Conservation (phyloP, 768 basidiomycete genomes). For the Punctularia strigosozonata region DNA sequence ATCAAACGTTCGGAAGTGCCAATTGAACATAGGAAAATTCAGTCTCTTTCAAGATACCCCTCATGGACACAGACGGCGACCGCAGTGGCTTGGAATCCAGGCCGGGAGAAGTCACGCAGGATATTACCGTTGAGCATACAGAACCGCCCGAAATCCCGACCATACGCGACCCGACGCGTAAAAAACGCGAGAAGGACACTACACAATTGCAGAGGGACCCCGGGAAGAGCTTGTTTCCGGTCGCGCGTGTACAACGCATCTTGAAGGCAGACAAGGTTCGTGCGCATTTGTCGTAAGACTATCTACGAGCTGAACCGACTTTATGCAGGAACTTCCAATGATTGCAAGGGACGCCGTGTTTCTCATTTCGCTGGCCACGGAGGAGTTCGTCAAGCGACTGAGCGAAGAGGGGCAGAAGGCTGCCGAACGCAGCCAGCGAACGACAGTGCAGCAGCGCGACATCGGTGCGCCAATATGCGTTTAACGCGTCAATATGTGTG, state of each 20-base stretch:
- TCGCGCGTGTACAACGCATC: constrained; percentile 72
- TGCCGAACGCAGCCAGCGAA: constrained; percentile 59
- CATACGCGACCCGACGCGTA: background rate
- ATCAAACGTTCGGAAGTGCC: too few species aligned
- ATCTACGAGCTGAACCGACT: background rate
- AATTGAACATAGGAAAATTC: too few species aligned
- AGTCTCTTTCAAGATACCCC: too few species aligned
- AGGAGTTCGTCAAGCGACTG: constrained; percentile 76
- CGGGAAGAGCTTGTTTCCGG: constrained; percentile 68
- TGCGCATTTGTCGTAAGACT: constrained; percentile 1
- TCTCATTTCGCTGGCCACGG: constrained; percentile 73
- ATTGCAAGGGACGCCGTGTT: constrained; percentile 70
- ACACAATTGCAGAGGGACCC: constrained; percentile 18
- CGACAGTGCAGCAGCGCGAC: constrained; percentile 71
- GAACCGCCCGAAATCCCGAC: too few species aligned
- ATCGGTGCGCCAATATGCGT: constrained; percentile 38
- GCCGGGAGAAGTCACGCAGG: too few species aligned
- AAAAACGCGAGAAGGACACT: background rate
- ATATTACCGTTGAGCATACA: too few species aligned
- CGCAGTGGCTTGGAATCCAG: too few species aligned
- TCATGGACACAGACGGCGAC: too few species aligned
- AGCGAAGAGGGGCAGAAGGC: constrained; percentile 59
- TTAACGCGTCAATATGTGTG: too few species aligned
- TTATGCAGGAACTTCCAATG: constrained; percentile 56
- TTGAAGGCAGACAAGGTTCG: constrained; percentile 76